Evolutionary conservation across 148 eudicot genomes (phyloP), one percentile per base, ranked within the genome.

Genomic region (Fagopyrum esculentum): DNA sequence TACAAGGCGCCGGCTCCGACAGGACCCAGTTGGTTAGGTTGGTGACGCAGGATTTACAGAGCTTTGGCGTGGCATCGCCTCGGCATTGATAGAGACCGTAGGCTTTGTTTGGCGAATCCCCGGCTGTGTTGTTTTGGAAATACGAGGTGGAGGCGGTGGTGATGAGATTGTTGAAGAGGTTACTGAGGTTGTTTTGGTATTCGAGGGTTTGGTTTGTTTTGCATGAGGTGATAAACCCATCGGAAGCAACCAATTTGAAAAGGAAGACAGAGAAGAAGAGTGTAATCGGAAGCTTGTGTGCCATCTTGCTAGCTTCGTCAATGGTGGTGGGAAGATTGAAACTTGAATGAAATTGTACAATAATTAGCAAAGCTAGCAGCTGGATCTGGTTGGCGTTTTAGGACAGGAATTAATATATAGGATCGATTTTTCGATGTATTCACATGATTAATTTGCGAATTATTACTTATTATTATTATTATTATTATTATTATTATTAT

Each of bases 41-140:
- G 68, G 68, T 19, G 68, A 83, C 81, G 46, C 85, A 85, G 12
- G 72, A 70, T 6, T 4, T 11, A 17, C 85, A 85, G 0, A 26
- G 44, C 10, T 61, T n/a, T 5, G 51, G 8, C 47, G 47, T 72
- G 47, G 73, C 76, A 59, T 83, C 88, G 10, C 86, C 84, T 0
- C 77, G 82, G 55, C 88, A 85, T 48, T 80, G 82, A 77, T 76
- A 83, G 71, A 74, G 74, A 76, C 85, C 84, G 60, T 85, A 81
- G 75, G 78, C 80, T 9, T 29, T 30, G 66, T 77, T 55, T 12
- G 68, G 68, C 5, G 68, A 15, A 10, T 40, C 26, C 0, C 83
- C 85, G 46, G 80, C 80, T 3, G 76, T 13, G 29, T 79, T 22
- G 43, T 11, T 30, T 48, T 66, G 4, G 73, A 75, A 83, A 12